Evolutionary conservation across 139 green algal genomes (phyloP), one percentile per base, ranked within the genome.

Genomic region (Haematococcus sp.): DNA sequence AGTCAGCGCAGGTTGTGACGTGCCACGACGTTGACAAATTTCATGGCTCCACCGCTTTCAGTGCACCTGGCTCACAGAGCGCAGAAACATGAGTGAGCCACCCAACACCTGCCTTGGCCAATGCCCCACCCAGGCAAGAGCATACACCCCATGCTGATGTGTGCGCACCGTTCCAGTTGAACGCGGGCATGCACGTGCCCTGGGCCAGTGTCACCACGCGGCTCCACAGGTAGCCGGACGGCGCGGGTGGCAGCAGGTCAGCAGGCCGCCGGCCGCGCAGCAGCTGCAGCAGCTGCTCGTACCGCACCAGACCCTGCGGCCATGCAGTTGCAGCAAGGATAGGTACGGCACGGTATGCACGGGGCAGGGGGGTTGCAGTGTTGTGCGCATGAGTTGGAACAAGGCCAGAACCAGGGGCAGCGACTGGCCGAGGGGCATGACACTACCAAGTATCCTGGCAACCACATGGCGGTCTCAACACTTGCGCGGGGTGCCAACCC

Each of bases 221-320:
- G 4, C 51, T 32, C 25, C 83, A 83, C 15, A 95, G 60, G 79
- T 96, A 96, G 43, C 76, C 85, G 3, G 79, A 68, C 0, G 87
- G 89, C 5, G 78, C 74, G 19, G 90, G 82, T 0, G 85, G 88
- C 35, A 95, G 87, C 59, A 95, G 78, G 28, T 84, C 80, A 0
- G 71, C 27, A 2, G 90, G 90, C 15, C 75, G 74, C 46, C 91
- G 81, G 23, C 88, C 90, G 4, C 76, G 61, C 32, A 94, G 63
- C 55, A 95, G 49, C 15, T 68, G 44, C 25, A 86, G 68, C 72
- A 95, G 77, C 33, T 83, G 73, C 32, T 82, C 77, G 68, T 95
- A 94, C 1, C 74, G 65, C 31, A 82, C 72, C 15, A 91, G 65
- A 0, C 85, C 89, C 83, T 93, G 83, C 2, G 25, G 1, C 35